Evolutionary conservation across 2,329 filamentous ascomycete genomes (phyloP).

Genomic region (Dothideomycetes sp.): DNA sequence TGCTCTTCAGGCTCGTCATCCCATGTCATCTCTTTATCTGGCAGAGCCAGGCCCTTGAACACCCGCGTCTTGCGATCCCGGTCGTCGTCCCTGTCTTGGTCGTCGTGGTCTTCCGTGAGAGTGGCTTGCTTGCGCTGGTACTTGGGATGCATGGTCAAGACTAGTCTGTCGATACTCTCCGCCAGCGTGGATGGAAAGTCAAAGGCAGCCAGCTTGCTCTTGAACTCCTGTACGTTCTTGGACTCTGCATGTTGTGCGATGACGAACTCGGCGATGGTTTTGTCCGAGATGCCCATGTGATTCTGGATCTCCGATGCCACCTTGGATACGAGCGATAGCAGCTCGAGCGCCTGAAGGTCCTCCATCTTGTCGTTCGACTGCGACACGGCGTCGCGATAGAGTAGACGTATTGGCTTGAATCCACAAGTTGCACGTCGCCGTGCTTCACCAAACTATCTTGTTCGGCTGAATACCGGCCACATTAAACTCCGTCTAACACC

Average conservation of each 20-base stretch:
- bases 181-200: conserved; percentile 79
- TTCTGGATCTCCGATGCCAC: conserved; percentile 92
- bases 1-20: conserved; percentile 38
- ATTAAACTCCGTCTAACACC: too few species aligned
- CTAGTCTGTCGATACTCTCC: conserved; percentile 81
- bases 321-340: conserved; percentile 87
- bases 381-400: not conserved
- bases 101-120: conserved; percentile 20
- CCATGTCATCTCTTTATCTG: conserved; percentile 56
- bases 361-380: conserved; percentile 50
- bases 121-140: conserved; percentile 45
- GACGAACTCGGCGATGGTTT: conserved; percentile 91
- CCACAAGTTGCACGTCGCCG: too few species aligned
- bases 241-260: conserved; percentile 80
- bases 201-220: conserved; percentile 60
- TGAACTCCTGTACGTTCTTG: conserved; percentile 61
- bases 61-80: conserved; percentile 67
- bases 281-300: conserved; percentile 82
- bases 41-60: conserved; percentile 83
- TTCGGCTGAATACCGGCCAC: too few species aligned
- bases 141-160: conserved; percentile 82
- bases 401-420: not conserved
- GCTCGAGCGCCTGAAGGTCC: conserved; percentile 81
- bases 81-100: conserved; percentile 30
- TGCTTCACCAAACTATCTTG: too few species aligned